phyloP scores from a whole-genome alignment of 108 stramenopile genomes.

The Skeletonema grethae region DNA sequence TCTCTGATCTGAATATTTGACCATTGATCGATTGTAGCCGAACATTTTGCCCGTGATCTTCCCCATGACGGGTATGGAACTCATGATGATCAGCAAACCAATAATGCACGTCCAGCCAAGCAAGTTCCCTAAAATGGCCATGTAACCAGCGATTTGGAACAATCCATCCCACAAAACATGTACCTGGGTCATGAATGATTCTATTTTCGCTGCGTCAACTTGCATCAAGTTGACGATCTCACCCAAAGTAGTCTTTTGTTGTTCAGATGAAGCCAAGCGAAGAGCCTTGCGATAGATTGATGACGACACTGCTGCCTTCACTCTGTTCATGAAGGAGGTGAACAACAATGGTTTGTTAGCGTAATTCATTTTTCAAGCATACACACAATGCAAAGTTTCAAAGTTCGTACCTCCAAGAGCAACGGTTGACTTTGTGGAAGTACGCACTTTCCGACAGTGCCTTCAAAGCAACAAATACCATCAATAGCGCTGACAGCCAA shows the following conservation, averaged over 20 bases:
- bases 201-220: conserved; percentile 89
- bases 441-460: conserved; percentile 73
- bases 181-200: conserved; percentile 69
- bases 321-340: conserved; percentile 5
- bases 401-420: conserved; percentile 39
- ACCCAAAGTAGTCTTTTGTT: conserved; percentile 67
- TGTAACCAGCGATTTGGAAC: conserved; percentile 76
- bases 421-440: conserved; percentile 66
- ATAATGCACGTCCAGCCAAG: conserved; percentile 81
- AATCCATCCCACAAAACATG: conserved; percentile 81
- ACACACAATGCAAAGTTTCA: not conserved
- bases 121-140: conserved; percentile 66
- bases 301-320: conserved; percentile 65
- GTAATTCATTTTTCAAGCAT: not conserved
- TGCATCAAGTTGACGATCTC: conserved; percentile 92
- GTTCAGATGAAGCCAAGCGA: conserved; percentile 68
- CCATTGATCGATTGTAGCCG: conserved; percentile 72
- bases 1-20: conserved; percentile 77
- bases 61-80: conserved; percentile 69
- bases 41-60: conserved; percentile 67
- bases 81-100: conserved; percentile 77
- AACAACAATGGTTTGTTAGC: not conserved
- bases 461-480: conserved; percentile 62
- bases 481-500: conserved; percentile 65
- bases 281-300: conserved; percentile 88